phyloP scores from a whole-genome alignment of 2,329 filamentous ascomycete species.

The Curvularia verruculosa region DNA sequence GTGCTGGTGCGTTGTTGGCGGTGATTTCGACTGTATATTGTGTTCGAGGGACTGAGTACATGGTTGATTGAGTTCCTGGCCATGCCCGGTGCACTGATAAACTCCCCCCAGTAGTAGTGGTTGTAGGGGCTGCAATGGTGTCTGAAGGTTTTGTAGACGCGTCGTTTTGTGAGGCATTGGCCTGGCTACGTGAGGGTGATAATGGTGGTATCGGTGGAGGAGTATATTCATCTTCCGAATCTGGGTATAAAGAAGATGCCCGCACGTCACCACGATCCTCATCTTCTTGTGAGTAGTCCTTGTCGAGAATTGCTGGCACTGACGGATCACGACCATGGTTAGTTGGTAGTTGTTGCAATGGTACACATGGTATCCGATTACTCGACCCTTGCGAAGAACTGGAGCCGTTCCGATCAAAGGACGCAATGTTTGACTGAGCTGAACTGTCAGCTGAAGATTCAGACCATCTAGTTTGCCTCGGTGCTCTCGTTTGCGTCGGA shows the following conservation, averaged over 20 bases:
- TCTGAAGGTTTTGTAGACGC: neutral
- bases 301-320: conserved; percentile 3
- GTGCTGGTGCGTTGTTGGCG: neutral
- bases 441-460: conserved; percentile 33
- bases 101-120: neutral
- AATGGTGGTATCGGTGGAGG: conserved; percentile 22
- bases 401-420: conserved; percentile 36
- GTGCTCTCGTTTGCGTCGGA: conserved; percentile 15
- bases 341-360: conserved; percentile 4
- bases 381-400: conserved; percentile 34
- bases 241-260: conserved; percentile 8
- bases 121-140: neutral
- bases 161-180: conserved; percentile 3
- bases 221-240: conserved; percentile 8
- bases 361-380: conserved; percentile 6
- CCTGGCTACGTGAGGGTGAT: conserved; percentile 15
- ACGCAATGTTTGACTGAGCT: conserved; percentile 32
- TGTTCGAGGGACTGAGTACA: neutral
- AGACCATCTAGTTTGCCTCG: conserved; percentile 30
- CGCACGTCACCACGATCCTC: neutral
- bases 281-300: conserved; percentile 3
- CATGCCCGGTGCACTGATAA: conserved; percentile 10
- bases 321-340: conserved; percentile 1
- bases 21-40: conserved; percentile 5
- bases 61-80: conserved; percentile 12